Conservation (phyloP, 1,284 basidiomycete species). For the Naganishia sp. region DNA sequence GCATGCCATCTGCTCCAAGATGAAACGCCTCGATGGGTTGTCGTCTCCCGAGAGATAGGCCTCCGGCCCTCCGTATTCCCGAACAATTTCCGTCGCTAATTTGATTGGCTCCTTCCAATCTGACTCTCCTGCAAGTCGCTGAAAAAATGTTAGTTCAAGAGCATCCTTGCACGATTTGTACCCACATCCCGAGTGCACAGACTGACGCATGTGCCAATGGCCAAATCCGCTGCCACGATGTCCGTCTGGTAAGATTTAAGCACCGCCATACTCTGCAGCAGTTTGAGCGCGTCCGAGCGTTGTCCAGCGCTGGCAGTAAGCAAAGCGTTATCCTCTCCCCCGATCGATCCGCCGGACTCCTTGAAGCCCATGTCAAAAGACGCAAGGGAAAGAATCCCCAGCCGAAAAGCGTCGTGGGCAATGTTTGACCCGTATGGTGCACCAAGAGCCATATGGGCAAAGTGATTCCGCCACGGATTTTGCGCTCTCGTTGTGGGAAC, state of each 20-base stretch:
- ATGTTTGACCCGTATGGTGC: constrained; percentile 34
- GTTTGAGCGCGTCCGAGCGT: constrained; percentile 28
- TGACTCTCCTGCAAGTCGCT: constrained; percentile 35
- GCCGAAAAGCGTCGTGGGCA: constrained; percentile 36
- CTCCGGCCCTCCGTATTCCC: constrained; percentile 32
- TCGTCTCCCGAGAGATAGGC: constrained; percentile 28
- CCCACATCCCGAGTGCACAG: constrained; percentile 39
- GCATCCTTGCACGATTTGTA: neutral
- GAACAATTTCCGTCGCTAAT: constrained; percentile 29
- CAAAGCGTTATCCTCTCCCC: constrained; percentile 35
- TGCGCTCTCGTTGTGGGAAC: constrained; percentile 28
- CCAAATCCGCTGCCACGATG: constrained; percentile 33
- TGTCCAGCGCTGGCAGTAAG: constrained; percentile 34
- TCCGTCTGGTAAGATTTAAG: constrained; percentile 29
- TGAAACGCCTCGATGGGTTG: constrained; percentile 33
- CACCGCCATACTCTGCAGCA: constrained; percentile 17
- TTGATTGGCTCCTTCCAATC: constrained; percentile 36
- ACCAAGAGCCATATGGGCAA: constrained; percentile 34
- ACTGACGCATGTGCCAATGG: constrained; percentile 32
- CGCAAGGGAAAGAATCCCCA: constrained; percentile 36
- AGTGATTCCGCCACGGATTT: constrained; percentile 37
- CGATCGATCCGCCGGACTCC: constrained; percentile 11
- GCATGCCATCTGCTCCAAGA: constrained; percentile 39
- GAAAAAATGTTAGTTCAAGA: neutral
- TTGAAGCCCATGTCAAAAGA: constrained; percentile 38